Conservation (phyloP, 768 basidiomycete species). For the Rhizopogon rudus region DNA sequence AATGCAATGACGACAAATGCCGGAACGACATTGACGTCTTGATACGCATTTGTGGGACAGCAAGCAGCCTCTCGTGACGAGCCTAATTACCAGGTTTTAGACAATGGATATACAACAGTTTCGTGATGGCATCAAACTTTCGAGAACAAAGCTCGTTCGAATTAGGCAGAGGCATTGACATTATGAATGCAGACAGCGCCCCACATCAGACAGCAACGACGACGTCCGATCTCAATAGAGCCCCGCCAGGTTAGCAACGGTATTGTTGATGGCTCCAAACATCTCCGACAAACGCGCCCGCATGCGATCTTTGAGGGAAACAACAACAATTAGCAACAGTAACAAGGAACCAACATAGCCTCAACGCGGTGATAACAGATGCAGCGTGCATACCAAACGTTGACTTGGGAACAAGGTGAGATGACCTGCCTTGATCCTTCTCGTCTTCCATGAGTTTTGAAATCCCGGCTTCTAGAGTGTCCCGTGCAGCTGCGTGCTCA, state of each 20-base stretch:
- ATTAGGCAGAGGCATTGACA: not conserved
- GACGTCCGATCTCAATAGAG: not conserved
- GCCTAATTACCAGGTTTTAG: too few species aligned
- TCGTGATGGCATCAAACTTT: not conserved
- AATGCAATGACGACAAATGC: too few species aligned
- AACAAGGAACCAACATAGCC: conserved; percentile 3
- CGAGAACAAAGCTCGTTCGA: not conserved
- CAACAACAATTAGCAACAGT: conserved; percentile 10
- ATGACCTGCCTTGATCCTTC: conserved; percentile 31
- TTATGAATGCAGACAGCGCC: not conserved
- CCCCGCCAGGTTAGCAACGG: conserved; percentile 13
- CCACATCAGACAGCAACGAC: not conserved
- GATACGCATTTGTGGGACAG: too few species aligned
- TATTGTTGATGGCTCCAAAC: conserved; percentile 21
- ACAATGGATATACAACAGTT: too few species aligned
- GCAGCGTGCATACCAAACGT: conserved; percentile 18
- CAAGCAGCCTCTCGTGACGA: too few species aligned
- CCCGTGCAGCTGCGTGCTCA: conserved; percentile 13
- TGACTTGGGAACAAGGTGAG: conserved; percentile 10
- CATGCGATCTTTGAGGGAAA: conserved; percentile 15
- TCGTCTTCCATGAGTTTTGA: conserved; percentile 14
- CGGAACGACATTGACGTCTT: too few species aligned
- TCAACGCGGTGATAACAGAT: not conserved
- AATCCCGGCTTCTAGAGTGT: conserved; percentile 8
- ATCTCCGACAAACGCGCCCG: conserved; percentile 19